A percentile compares a stretch with the other conserved stretches of the same genome.
phyloP scores from a whole-genome alignment of 768 basidiomycete species.

The Gymnopilus junonius region DNA sequence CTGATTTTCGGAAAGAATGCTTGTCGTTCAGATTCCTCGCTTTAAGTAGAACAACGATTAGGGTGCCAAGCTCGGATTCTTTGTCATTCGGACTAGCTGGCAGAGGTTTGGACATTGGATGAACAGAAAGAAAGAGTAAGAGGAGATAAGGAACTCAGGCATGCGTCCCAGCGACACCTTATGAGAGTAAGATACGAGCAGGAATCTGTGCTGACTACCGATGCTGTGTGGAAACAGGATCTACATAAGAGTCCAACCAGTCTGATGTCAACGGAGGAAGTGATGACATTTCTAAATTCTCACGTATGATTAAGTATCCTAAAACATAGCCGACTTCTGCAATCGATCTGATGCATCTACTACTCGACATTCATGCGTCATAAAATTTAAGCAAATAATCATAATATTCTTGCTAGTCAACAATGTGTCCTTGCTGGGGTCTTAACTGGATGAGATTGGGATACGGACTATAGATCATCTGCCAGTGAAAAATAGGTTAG shows the following conservation, averaged over 20 bases:
- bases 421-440: conserved; percentile 47
- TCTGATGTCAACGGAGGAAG: background rate
- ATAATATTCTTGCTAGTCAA: no score
- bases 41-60: conserved; percentile 86
- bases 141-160: background rate
- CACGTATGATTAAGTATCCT: no score
- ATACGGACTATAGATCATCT: conserved; percentile 58
- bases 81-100: conserved; percentile 24
- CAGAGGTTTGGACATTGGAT: conserved; percentile 15
- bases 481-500: conserved; percentile 29
- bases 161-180: background rate
- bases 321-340: no score
- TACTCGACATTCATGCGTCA: no score
- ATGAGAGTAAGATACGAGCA: background rate
- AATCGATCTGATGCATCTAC: no score
- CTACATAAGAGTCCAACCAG: conserved; percentile 3
- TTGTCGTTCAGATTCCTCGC: conserved; percentile 83
- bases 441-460: conserved; percentile 59
- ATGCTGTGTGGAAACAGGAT: conserved; percentile 7
- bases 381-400: no score
- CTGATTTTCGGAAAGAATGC: conserved; percentile 89
- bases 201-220: background rate
- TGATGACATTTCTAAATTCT: background rate
- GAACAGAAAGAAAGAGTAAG: background rate
- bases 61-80: conserved; percentile 71